A percentile compares a stretch with the other conserved stretches of the same genome.
These are phyloP conservation scores for Gilbertella persicaria DNA, from an alignment of 371 early-diverging fungal genomes.

Conservation along the genomic window DNA sequence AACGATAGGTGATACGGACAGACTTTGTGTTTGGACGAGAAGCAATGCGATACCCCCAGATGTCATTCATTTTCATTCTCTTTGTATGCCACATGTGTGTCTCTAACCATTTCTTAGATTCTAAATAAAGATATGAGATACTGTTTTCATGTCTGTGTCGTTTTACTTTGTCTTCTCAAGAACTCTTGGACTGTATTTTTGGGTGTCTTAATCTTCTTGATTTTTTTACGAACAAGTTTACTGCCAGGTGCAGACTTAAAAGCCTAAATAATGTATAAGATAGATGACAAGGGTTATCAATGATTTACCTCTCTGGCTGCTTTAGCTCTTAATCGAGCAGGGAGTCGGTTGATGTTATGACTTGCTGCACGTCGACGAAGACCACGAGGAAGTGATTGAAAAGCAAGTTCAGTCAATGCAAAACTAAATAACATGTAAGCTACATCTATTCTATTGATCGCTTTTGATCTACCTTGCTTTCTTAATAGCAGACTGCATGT, in stretches of 20 bases:
- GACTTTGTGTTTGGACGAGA: slow-evolving; percentile 87
- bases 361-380: slow-evolving; percentile 91
- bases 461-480: slow-evolving; percentile 46
- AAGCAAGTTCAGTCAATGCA: slow-evolving; percentile 69
- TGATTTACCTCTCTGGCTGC: slow-evolving; percentile 71
- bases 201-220: slow-evolving; percentile 43
- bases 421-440: slow-evolving; percentile 35
- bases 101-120: slow-evolving; percentile 86
- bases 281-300: slow-evolving; percentile 19
- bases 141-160: background rate
- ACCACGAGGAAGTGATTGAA: slow-evolving; percentile 87
- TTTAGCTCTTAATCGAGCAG: slow-evolving; percentile 71
- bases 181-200: slow-evolving; percentile 55
- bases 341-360: slow-evolving; percentile 87
- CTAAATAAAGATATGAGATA: slow-evolving; percentile 25
- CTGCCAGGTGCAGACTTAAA: slow-evolving; percentile 13
- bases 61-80: slow-evolving; percentile 88
- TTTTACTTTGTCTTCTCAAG: slow-evolving; percentile 54
- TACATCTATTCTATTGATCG: background rate
- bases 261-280: slow-evolving; percentile 1
- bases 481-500: slow-evolving; percentile 73
- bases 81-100: slow-evolving; percentile 99
- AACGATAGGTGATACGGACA: slow-evolving; percentile 72
- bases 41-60: slow-evolving; percentile 86
- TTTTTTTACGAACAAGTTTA: slow-evolving; percentile 10